Conservation (phyloP, 2,329 filamentous ascomycete genomes). For the Microdochium nivale region DNA sequence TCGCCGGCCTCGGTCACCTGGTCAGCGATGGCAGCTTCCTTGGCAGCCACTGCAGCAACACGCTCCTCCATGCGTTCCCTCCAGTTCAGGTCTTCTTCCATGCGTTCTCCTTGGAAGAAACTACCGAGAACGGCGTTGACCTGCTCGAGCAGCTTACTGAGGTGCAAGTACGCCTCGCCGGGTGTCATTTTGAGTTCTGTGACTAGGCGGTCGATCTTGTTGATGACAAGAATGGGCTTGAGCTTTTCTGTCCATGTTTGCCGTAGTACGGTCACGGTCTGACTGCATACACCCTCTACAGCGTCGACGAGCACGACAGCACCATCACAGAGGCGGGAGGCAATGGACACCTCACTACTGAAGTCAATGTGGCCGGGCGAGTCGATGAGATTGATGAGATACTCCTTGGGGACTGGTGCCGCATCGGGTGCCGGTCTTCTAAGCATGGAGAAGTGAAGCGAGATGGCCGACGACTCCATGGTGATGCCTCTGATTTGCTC, state of each 20-base stretch:
- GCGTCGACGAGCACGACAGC: constrained; percentile 92
- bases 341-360: constrained; percentile 94
- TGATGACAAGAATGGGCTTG: constrained; percentile 89
- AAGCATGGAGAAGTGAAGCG: constrained; percentile 88
- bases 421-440: constrained; percentile 62
- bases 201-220: constrained; percentile 94
- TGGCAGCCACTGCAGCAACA: constrained; percentile 61
- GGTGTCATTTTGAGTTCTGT: constrained; percentile 94
- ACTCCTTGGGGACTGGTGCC: constrained; percentile 69
- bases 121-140: constrained; percentile 96
- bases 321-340: constrained; percentile 87
- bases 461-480: constrained; percentile 99
- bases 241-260: constrained; percentile 95
- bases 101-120: constrained; percentile 95
- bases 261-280: constrained; percentile 91
- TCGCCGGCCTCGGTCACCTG: constrained; percentile 48
- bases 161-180: constrained; percentile 77
- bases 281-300: constrained; percentile 95
- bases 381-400: constrained; percentile 94
- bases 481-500: constrained; percentile 95
- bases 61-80: constrained; percentile 85
- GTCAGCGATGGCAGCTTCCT: constrained; percentile 40
- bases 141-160: constrained; percentile 85
- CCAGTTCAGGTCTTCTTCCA: constrained; percentile 98
- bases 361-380: constrained; percentile 98